Evolutionary conservation across 352 stramenopile species (phyloP).

Genomic region (Phytophthora meadii): DNA sequence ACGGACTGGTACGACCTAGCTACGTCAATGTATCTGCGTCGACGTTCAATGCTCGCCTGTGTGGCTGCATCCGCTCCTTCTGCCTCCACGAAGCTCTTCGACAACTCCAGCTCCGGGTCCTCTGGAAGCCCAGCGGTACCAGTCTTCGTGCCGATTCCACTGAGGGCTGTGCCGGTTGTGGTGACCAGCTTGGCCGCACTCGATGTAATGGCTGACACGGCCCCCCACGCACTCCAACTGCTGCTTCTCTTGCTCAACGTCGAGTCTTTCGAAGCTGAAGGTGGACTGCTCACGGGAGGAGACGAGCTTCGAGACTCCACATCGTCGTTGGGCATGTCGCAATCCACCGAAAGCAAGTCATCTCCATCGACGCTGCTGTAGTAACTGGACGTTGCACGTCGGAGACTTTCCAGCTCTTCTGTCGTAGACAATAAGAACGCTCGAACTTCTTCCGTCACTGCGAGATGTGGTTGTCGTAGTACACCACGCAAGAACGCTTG

Average conservation of each 20-base stretch:
- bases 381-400: constrained; percentile 52
- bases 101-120: constrained; percentile 53
- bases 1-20: constrained; percentile 64
- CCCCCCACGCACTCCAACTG: constrained; percentile 75
- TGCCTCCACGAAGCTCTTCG: constrained; percentile 51
- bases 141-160: constrained; percentile 46
- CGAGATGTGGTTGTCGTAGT: constrained; percentile 70
- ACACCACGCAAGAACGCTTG: constrained; percentile 85
- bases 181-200: constrained; percentile 81
- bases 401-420: constrained; percentile 80
- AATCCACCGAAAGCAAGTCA: constrained; percentile 51
- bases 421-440: constrained; percentile 82
- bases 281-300: constrained; percentile 26
- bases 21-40: constrained; percentile 74
- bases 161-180: constrained; percentile 65
- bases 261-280: constrained; percentile 25
- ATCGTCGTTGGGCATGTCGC: constrained; percentile 43
- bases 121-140: constrained; percentile 33
- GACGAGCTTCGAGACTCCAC: constrained; percentile 30
- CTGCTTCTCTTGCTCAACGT: constrained; percentile 33
- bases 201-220: constrained; percentile 74
- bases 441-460: constrained; percentile 70
- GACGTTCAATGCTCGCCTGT: constrained; percentile 44
- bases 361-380: constrained; percentile 51
- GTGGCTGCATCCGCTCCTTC: constrained; percentile 37